Conservation (phyloP, 1,139 yeast genomes). For the Geotrichum fermentans region DNA sequence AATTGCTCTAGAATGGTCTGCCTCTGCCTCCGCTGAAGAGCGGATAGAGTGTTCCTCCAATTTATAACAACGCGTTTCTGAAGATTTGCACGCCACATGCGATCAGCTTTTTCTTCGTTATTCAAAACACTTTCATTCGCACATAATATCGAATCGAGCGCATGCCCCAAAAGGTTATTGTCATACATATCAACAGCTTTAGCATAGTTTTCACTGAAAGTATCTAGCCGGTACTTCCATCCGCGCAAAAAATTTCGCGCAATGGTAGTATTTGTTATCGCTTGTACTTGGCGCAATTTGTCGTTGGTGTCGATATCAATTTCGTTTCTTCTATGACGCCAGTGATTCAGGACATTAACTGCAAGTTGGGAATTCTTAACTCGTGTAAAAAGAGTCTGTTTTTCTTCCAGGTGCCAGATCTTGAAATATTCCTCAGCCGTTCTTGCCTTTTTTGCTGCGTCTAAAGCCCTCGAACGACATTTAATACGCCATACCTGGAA, state of each 20-base stretch:
- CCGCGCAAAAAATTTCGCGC: not conserved
- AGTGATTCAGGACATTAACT: constrained; percentile 2
- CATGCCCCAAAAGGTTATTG: constrained; percentile 9
- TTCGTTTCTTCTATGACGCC: constrained; percentile 3
- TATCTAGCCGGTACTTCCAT: constrained; percentile 3
- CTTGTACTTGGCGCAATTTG: not conserved
- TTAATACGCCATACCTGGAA: constrained; percentile 14
- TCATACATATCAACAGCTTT: constrained; percentile 11
- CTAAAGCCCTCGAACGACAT: constrained; percentile 1
- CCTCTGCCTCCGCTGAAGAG: not conserved
- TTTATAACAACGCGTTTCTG: not conserved
- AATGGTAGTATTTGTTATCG: not conserved
- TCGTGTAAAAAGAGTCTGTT: not conserved
- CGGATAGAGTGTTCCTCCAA: constrained; percentile 5
- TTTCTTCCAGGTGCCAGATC: constrained; percentile 11
- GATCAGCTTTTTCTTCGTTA: constrained; percentile 5
- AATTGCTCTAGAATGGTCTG: not conserved
- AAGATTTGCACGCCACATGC: not conserved
- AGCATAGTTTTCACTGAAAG: not conserved
- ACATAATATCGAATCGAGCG: constrained; percentile 6
- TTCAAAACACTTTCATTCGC: not conserved
- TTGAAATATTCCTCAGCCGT: not conserved
- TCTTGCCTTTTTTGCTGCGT: constrained; percentile 2
- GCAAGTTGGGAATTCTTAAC: constrained; percentile 13
- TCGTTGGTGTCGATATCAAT: not conserved